Conservation (phyloP, 371 early-diverging fungal genomes). For the Zancudomyces culisetae region DNA sequence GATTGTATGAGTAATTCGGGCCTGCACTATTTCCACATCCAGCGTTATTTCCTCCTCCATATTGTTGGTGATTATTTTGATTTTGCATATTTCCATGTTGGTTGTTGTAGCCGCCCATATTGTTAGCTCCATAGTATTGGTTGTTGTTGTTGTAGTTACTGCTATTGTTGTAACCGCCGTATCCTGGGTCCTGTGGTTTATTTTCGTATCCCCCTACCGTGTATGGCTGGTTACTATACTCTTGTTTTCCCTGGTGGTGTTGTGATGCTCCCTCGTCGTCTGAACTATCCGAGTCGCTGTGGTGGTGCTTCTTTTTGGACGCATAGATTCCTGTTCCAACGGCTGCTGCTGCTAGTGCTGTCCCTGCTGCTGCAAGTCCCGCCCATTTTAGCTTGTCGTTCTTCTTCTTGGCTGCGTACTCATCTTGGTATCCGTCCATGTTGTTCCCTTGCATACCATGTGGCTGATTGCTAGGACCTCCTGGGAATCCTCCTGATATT, state of each 20-base stretch:
- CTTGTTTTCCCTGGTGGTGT: constrained; percentile 10
- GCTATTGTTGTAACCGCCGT: constrained; percentile 5
- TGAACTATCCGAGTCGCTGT: background rate
- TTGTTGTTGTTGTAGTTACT: constrained; percentile 4
- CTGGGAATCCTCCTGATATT: too few relatives aligned
- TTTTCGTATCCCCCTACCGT: background rate
- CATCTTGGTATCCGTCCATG: too few relatives aligned
- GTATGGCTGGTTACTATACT: background rate
- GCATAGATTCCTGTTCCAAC: background rate
- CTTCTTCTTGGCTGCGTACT: background rate
- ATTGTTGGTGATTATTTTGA: constrained; percentile 9
- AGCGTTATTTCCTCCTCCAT: background rate
- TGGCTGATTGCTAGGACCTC: too few relatives aligned
- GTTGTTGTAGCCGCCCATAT: constrained; percentile 3
- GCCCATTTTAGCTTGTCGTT: background rate
- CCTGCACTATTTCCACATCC: constrained; percentile 4
- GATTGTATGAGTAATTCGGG: constrained; percentile 12
- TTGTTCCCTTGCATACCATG: too few relatives aligned
- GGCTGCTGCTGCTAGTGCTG: background rate
- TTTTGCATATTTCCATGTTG: constrained; percentile 9
- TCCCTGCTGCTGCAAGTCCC: background rate
- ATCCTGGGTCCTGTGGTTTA: constrained; percentile 5
- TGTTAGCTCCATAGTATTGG: background rate
- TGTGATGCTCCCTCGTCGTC: background rate
- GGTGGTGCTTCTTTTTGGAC: background rate